Evolutionary conservation across 78 protist species (phyloP).

Genomic region (Dictyostelium capitatum): DNA sequence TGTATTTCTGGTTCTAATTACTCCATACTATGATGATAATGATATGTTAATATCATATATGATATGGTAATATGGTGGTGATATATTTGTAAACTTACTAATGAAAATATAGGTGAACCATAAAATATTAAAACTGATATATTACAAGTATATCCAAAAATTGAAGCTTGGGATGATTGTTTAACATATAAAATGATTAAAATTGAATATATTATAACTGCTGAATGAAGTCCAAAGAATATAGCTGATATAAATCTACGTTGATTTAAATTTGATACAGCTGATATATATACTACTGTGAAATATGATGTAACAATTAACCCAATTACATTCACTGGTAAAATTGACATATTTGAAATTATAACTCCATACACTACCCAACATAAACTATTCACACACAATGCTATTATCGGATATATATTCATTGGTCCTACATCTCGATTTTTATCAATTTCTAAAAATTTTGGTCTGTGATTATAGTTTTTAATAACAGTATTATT

Average conservation of each 20-base stretch:
- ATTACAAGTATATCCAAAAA: slow-evolving; percentile 50
- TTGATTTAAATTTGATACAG: not conserved
- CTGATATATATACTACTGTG: slow-evolving; percentile 1
- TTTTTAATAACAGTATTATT: not conserved
- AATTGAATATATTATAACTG: not conserved
- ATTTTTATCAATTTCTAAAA: slow-evolving; percentile 31
- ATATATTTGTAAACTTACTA: slow-evolving; percentile 9
- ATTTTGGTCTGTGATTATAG: not conserved
- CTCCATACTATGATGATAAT: not conserved
- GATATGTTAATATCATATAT: not conserved
- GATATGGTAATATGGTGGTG: not conserved
- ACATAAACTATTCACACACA: slow-evolving; percentile 30
- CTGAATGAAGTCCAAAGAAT: not conserved
- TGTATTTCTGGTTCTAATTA: slow-evolving; percentile 28
- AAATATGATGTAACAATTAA: slow-evolving; percentile 33
- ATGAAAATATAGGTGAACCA: slow-evolving; percentile 25
- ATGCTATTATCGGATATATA: slow-evolving; percentile 41
- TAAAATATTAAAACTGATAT: slow-evolving; percentile 39
- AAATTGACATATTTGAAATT: not conserved
- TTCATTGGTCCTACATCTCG: slow-evolving; percentile 37
- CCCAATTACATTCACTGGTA: slow-evolving; percentile 66
- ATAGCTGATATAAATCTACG: slow-evolving; percentile 21
- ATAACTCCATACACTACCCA: slow-evolving; percentile 51
- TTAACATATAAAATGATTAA: not conserved
- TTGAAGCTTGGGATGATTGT: not conserved